Percentiles rank a stretch among this genome's conserved stretches.
These are phyloP conservation scores for Candida tropicalis DNA, from an alignment of 1,139 yeast species.

Conservation along the genomic window DNA sequence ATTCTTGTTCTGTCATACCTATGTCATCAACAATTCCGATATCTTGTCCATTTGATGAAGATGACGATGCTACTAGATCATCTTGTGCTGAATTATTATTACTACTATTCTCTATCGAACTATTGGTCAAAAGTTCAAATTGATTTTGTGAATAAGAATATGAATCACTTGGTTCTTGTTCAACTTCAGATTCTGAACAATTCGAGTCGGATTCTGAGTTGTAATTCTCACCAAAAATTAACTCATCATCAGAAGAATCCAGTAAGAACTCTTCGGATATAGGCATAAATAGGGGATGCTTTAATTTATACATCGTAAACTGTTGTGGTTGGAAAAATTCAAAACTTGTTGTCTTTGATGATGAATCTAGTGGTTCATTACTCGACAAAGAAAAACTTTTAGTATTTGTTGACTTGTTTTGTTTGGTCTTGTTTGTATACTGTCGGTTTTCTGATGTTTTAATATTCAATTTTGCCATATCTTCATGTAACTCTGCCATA, in stretches of 20 bases:
- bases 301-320: neutral
- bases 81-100: neutral
- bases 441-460: neutral
- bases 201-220: neutral
- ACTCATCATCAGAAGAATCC: neutral
- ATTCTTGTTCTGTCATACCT: conserved; percentile 9
- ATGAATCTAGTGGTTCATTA: neutral
- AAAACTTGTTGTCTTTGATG: neutral
- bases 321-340: neutral
- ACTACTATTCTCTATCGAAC: neutral
- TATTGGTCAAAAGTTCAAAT: neutral
- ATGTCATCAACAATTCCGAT: too few species aligned
- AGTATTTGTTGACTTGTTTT: too few species aligned
- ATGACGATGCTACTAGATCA: neutral
- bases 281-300: neutral
- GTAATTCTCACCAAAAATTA: neutral
- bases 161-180: neutral
- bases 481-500: conserved; percentile 6
- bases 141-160: neutral
- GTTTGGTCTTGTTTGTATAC: too few species aligned
- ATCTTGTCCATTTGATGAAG: neutral
- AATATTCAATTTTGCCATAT: neutral
- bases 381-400: neutral
- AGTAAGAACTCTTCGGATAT: neutral
- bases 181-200: neutral